Base-by-base conservation (phyloP, 306 rosid genomes). In the Rosa rugosa region DNA sequence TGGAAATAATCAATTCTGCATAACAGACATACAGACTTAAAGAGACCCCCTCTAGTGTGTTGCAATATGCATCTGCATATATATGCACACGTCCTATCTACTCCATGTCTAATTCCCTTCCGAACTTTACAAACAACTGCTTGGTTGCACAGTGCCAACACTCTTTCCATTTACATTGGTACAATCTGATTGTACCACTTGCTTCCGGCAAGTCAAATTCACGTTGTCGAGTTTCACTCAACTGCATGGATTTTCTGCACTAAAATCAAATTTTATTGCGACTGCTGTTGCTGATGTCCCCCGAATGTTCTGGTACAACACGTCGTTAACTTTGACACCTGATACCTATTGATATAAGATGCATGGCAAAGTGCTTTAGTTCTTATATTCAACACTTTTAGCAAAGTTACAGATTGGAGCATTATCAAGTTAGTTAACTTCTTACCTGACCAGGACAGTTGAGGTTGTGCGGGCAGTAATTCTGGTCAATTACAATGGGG, bases 401-500 rank as follows among this genome's bases (percentile, higher is more conserved):
- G 50, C 14, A 46, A 11, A 12, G 49, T 45, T 49, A 13, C 17
- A 49, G 36, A 40, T 17, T 22, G 11, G 22, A 57, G 23, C 4
- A 57, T 57, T 11, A n/a, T 8, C 68, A 25, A 62, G 13, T 25
- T 62, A 1, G 2, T 13, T 9, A 50, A 45, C 34, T 9, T 5
- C 74, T 82, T 0, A 90, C 90, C 84, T 84, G 84, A 64, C 57
- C 34, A 31, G 34, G 34, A 31, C 34, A 31, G 34, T 31, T 31
- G 34, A 31, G 34, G 34, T 31, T 31, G 34, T 31, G 34, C 1
- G 34, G 34, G 3, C 34, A 31, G 34, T 31, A 31, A 31, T 31
- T 31, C 34, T 91, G 93, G 77, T 87, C 90, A 0, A 87, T 88
- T 7, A 88, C 51, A 41, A 88, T 84, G 20, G 92, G 91, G 23